A percentile compares a stretch with the other conserved stretches of the same genome.
phyloP scores from a whole-genome alignment of 805 yeast genomes.

The Metschnikowia peoriensis region DNA sequence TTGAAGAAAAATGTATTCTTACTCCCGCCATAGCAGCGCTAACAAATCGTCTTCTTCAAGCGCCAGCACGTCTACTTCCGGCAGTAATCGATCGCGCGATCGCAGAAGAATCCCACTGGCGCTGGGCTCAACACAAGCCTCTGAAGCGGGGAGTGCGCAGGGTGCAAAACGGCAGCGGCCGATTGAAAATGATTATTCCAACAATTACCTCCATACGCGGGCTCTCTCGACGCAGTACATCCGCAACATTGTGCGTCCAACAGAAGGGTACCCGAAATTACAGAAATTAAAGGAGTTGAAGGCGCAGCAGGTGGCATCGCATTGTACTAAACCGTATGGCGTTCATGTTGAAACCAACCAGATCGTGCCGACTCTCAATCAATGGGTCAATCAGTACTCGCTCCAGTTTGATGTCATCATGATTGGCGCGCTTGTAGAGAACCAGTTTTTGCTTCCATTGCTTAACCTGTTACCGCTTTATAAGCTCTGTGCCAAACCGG shows the following conservation, averaged over 20 bases:
- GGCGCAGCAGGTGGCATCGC: constrained; percentile 49
- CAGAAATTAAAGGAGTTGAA: constrained; percentile 68
- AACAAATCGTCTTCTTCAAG: constrained; percentile 10
- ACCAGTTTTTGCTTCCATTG: constrained; percentile 63
- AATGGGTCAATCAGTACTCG: constrained; percentile 59
- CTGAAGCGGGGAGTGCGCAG: constrained; percentile 4
- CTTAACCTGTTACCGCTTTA: constrained; percentile 68
- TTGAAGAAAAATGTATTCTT: constrained; percentile 15
- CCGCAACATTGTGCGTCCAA: constrained; percentile 62
- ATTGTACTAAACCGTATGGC: constrained; percentile 67
- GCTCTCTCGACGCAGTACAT: constrained; percentile 61
- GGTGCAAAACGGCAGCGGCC: constrained; percentile 12
- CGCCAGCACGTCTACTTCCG: constrained; percentile 9
- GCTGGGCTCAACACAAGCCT: constrained; percentile 6
- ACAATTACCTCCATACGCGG: constrained; percentile 63
- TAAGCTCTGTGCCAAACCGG: constrained; percentile 77
- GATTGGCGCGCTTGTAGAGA: constrained; percentile 83
- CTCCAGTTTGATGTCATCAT: constrained; percentile 84
- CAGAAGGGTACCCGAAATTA: constrained; percentile 84
- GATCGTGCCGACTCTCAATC: constrained; percentile 55
- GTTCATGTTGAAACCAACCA: constrained; percentile 49
- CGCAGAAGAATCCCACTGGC: constrained; percentile 10
- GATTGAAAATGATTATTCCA: constrained; percentile 68
- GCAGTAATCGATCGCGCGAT: constrained; percentile 10
- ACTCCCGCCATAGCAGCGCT: constrained; percentile 17